A percentile compares a stretch with the other conserved stretches of the same genome.
Evolutionary conservation across 352 stramenopile genomes (phyloP).

Genomic region (Phytopythium helicoides): DNA sequence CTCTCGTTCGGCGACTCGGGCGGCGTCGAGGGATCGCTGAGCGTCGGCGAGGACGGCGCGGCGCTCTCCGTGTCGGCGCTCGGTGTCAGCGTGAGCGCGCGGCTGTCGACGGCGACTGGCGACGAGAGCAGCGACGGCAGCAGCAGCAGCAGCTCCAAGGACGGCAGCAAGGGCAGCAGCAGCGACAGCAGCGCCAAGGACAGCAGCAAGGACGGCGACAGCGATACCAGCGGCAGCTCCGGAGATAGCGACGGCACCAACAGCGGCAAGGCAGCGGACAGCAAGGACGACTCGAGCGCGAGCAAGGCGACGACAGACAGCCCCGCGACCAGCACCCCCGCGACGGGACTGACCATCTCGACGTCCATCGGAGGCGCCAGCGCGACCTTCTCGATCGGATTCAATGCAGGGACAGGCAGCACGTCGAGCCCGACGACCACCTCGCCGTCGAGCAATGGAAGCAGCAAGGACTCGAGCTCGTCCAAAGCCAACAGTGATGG

Average conservation of each 20-base stretch:
- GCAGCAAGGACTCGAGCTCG: not conserved
- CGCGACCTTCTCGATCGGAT: constrained; percentile 4
- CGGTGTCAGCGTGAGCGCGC: not conserved
- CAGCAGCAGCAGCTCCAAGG: constrained; percentile 1
- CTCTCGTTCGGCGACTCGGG: constrained; percentile 5
- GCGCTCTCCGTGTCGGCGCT: constrained; percentile 1
- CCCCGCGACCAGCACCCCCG: not conserved
- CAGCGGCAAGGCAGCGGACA: not conserved
- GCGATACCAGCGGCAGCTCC: no score
- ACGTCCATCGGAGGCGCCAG: not conserved
- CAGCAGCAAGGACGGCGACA: no score
- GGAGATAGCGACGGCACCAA: no score
- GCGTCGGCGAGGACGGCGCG: constrained; percentile 3
- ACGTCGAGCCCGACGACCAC: not conserved
- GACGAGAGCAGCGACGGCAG: no score
- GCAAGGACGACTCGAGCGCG: not conserved
- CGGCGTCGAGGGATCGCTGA: not conserved
- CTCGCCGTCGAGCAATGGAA: not conserved
- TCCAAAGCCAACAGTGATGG: not conserved
- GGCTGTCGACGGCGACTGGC: not conserved
- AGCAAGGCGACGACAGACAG: not conserved
- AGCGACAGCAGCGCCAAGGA: not conserved
- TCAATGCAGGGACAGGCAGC: not conserved
- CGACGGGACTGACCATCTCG: not conserved
- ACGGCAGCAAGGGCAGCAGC: not conserved